Conservation (phyloP, 768 basidiomycete genomes). For the Auriculariales sp. region DNA sequence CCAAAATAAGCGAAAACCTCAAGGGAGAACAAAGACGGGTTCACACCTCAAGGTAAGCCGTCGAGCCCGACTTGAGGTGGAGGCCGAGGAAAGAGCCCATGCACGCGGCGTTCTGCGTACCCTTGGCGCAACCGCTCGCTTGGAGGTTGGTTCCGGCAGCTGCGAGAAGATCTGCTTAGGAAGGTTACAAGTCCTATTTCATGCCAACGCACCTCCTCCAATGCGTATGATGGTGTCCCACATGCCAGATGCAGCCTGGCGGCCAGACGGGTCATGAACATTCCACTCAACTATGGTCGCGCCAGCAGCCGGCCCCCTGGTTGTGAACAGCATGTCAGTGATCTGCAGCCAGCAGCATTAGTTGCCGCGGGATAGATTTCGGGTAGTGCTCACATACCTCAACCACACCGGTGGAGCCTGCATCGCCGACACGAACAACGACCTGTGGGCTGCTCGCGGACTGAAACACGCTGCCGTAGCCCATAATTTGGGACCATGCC, state of each 20-base stretch:
- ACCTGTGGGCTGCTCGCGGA: constrained; percentile 27
- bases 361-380: too few relatives aligned
- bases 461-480: constrained; percentile 32
- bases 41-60: constrained; percentile 16
- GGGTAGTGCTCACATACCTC: too few relatives aligned
- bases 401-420: constrained; percentile 31
- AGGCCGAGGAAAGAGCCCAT: constrained; percentile 53
- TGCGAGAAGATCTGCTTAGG: too few relatives aligned
- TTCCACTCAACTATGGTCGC: constrained; percentile 50
- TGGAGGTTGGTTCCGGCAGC: constrained; percentile 13
- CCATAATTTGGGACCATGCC: constrained; percentile 46
- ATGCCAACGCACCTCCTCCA: not conserved
- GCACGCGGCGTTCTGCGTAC: constrained; percentile 24
- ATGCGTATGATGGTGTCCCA: constrained; percentile 40
- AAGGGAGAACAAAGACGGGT: constrained; percentile 3
- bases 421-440: constrained; percentile 35
- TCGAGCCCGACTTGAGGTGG: constrained; percentile 31
- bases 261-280: constrained; percentile 34
- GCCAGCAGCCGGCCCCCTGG: constrained; percentile 38
- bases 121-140: constrained; percentile 19
- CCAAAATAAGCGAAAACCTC: not conserved
- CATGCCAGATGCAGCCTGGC: constrained; percentile 35
- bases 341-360: too few relatives aligned
- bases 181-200: too few relatives aligned
- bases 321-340: constrained; percentile 48